A percentile compares a stretch with the other conserved stretches of the same genome.
These are phyloP conservation scores for Austroboletus novae-zelandiae DNA, from an alignment of 1,284 basidiomycete species.

Conservation along the genomic window DNA sequence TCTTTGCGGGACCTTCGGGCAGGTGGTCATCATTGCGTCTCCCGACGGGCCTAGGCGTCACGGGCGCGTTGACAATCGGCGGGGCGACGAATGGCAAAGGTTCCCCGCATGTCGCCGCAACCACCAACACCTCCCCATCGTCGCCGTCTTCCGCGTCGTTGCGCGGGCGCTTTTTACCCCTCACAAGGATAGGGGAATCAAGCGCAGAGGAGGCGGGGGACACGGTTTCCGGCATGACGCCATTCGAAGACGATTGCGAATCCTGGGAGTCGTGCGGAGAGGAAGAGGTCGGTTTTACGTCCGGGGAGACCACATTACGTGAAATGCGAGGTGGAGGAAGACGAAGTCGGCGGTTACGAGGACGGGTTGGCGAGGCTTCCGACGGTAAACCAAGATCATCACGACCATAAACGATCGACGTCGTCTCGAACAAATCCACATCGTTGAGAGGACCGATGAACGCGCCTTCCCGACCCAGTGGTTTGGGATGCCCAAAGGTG, in stretches of 20 bases:
- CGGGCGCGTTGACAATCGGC: too few relatives aligned
- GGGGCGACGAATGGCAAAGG: too few relatives aligned
- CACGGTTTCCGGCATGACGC: background rate
- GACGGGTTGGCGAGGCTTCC: background rate
- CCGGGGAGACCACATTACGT: too few relatives aligned
- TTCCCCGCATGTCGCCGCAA: background rate
- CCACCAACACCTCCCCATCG: background rate
- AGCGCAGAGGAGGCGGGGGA: slow-evolving; percentile 3
- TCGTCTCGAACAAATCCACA: slow-evolving; percentile 5
- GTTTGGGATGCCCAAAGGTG: slow-evolving; percentile 8
- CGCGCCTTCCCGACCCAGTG: slow-evolving; percentile 23
- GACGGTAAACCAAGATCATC: background rate
- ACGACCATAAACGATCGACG: slow-evolving; percentile 16
- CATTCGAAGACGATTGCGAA: background rate
- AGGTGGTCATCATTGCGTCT: too few relatives aligned
- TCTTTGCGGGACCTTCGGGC: too few relatives aligned
- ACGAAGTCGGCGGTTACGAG: background rate
- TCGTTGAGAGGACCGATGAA: slow-evolving; percentile 9
- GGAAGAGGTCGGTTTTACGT: background rate
- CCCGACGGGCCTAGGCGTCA: too few relatives aligned
- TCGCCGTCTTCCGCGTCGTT: slow-evolving; percentile 1
- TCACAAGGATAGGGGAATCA: slow-evolving; percentile 6
- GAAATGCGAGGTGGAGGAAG: background rate
- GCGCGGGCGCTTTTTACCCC: slow-evolving; percentile 18
- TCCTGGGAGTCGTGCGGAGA: slow-evolving; percentile 1